Percentiles rank a stretch among this genome's conserved stretches.
These are phyloP conservation scores for Alternaria novae-zelandiae DNA, from an alignment of 2,329 filamentous ascomycete genomes.

Conservation along the genomic window DNA sequence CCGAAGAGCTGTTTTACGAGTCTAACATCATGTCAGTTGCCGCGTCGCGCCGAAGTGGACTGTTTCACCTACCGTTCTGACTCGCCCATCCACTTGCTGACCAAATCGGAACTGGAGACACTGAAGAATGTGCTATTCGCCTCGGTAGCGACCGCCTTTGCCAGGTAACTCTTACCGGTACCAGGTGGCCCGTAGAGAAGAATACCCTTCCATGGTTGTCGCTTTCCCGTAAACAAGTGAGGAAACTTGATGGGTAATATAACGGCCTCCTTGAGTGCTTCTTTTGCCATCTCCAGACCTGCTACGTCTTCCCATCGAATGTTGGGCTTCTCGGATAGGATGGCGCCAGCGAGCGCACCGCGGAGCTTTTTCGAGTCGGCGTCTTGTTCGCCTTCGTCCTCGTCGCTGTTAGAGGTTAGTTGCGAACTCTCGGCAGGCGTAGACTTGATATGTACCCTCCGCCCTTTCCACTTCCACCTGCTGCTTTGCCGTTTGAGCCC, in stretches of 20 bases:
- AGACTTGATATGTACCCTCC: conserved; percentile 50
- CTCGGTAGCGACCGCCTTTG: conserved; percentile 96
- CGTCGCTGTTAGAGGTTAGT: conserved; percentile 56
- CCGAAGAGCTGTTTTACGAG: conserved; percentile 96
- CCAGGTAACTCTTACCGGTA: conserved; percentile 96
- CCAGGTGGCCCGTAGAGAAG: conserved; percentile 94
- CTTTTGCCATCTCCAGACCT: conserved; percentile 90
- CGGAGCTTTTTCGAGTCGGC: conserved; percentile 95
- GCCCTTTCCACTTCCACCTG: conserved; percentile 67
- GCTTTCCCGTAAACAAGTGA: conserved; percentile 92
- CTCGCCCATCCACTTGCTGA: conserved; percentile 99
- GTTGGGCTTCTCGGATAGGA: conserved; percentile 93
- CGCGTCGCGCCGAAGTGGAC: neutral
- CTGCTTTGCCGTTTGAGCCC: conserved; percentile 72
- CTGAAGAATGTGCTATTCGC: conserved; percentile 99
- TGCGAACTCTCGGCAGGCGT: neutral
- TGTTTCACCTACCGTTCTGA: conserved; percentile 76
- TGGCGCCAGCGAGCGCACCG: conserved; percentile 87
- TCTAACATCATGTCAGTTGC: conserved; percentile 54
- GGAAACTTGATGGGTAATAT: conserved; percentile 98
- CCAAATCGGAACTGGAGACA: conserved; percentile 94
- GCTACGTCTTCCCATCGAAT: conserved; percentile 98
- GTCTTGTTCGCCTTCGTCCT: conserved; percentile 71
- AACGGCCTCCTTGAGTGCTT: conserved; percentile 96
- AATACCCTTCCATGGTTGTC: conserved; percentile 98